These are phyloP conservation scores for Yamadazyma taylorii DNA, from an alignment of 1,139 yeast genomes.

Conservation along the genomic window DNA sequence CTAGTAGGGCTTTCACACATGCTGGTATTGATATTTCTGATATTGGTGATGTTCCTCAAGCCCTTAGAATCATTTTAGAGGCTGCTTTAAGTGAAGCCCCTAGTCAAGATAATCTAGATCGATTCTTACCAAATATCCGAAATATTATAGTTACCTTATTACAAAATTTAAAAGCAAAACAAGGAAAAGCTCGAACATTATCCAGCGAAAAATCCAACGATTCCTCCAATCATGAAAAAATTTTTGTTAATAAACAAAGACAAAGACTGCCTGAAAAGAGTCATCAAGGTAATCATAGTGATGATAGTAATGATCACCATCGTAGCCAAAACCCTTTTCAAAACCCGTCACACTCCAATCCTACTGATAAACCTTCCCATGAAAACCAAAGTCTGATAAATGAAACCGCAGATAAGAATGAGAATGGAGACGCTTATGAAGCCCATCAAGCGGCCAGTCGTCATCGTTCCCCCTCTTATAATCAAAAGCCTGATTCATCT, in stretches of 20 bases:
- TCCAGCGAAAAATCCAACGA: constrained; percentile 12
- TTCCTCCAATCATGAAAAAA: constrained; percentile 1
- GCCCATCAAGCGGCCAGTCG: too few species aligned
- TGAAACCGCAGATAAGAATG: too few species aligned
- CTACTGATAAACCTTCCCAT: too few species aligned
- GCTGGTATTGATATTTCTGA: constrained; percentile 46
- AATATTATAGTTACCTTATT: constrained; percentile 82
- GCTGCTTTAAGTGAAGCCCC: constrained; percentile 86
- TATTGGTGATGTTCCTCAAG: constrained; percentile 45
- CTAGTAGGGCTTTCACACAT: constrained; percentile 54
- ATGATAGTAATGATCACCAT: neutral
- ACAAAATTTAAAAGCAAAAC: constrained; percentile 80
- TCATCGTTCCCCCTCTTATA: too few species aligned
- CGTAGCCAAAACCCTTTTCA: neutral
- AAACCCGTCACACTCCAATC: neutral
- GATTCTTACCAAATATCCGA: constrained; percentile 80
- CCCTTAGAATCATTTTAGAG: constrained; percentile 68
- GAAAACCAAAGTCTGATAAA: too few species aligned
- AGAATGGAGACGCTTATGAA: too few species aligned
- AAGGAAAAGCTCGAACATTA: constrained; percentile 46
- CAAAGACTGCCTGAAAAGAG: constrained; percentile 2
- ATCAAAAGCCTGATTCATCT: too few species aligned
- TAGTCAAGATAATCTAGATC: constrained; percentile 77
- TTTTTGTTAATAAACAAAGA: constrained; percentile 6
- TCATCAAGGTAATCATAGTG: neutral